A percentile compares a stretch with the other conserved stretches of the same genome.
These are phyloP conservation scores for Silene noctiflora DNA, from an alignment of 179 eudicot species.

Conservation along the genomic window DNA sequence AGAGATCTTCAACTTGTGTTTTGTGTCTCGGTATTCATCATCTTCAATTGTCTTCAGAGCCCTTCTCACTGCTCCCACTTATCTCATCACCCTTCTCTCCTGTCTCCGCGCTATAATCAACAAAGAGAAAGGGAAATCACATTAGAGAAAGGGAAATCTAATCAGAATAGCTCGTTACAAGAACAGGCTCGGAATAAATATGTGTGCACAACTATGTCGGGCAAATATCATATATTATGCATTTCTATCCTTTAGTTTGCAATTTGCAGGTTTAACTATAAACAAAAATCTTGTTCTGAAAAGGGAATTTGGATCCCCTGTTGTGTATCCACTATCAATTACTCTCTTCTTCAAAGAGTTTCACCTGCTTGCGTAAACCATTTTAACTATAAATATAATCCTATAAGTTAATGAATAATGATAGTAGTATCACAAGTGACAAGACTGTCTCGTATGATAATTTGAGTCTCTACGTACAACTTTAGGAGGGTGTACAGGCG, in stretches of 20 bases:
- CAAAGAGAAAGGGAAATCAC: too few relatives aligned
- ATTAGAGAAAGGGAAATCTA: background rate
- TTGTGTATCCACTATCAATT: too few relatives aligned
- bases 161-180: background rate
- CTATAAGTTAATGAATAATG: background rate
- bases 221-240: background rate
- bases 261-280: too few relatives aligned
- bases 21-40: background rate
- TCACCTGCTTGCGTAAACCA: too few relatives aligned
- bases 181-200: background rate
- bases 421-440: background rate
- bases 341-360: too few relatives aligned
- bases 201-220: too few relatives aligned
- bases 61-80: constrained; percentile 19
- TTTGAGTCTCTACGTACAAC: background rate
- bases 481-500: background rate
- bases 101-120: constrained; percentile 38
- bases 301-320: too few relatives aligned
- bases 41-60: constrained; percentile 31
- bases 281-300: background rate
- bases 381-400: background rate
- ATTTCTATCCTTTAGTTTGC: too few relatives aligned
- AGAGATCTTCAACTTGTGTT: background rate
- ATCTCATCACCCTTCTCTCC: constrained; percentile 29
- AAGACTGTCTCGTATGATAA: background rate